Evolutionary conservation across 805 yeast species (phyloP).

Genomic region (Priceomyces melissophilus): DNA sequence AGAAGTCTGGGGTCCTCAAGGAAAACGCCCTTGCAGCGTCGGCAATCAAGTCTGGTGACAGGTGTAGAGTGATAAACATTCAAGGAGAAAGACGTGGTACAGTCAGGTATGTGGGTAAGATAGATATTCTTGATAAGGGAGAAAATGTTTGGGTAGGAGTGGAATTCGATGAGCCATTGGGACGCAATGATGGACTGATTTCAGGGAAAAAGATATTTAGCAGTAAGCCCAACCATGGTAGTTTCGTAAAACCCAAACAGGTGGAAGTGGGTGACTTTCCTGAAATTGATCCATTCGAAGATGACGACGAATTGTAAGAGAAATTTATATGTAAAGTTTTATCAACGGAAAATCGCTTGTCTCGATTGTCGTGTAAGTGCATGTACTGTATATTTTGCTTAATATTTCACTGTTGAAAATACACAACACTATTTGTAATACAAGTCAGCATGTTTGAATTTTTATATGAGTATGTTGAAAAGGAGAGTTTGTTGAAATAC

Average conservation of each 20-base stretch:
- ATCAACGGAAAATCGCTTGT: no score
- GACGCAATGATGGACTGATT: slow-evolving; percentile 79
- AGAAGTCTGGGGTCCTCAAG: slow-evolving; percentile 25
- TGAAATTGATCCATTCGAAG: slow-evolving; percentile 41
- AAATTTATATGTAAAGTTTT: no score
- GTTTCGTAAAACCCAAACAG: slow-evolving; percentile 67
- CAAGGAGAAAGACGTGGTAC: slow-evolving; percentile 62
- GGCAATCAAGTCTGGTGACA: slow-evolving; percentile 42
- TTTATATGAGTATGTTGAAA: slow-evolving; percentile 33
- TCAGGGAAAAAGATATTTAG: slow-evolving; percentile 59
- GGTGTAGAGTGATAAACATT: slow-evolving; percentile 50
- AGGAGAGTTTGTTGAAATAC: slow-evolving; percentile 42
- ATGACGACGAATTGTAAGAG: slow-evolving; percentile 35
- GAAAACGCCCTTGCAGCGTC: slow-evolving; percentile 24
- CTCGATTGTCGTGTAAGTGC: no score
- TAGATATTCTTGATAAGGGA: slow-evolving; percentile 54
- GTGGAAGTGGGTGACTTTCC: slow-evolving; percentile 72
- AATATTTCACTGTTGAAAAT: no score
- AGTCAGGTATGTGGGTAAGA: slow-evolving; percentile 66
- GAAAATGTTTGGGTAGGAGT: slow-evolving; percentile 74
- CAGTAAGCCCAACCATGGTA: slow-evolving; percentile 62
- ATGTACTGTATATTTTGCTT: no score
- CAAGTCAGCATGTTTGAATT: slow-evolving; percentile 20
- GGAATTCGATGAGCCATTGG: slow-evolving; percentile 80
- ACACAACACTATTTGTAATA: no score